Evolutionary conservation across 257 asterid genomes (phyloP).

Genomic region (Linaria vulgaris): DNA sequence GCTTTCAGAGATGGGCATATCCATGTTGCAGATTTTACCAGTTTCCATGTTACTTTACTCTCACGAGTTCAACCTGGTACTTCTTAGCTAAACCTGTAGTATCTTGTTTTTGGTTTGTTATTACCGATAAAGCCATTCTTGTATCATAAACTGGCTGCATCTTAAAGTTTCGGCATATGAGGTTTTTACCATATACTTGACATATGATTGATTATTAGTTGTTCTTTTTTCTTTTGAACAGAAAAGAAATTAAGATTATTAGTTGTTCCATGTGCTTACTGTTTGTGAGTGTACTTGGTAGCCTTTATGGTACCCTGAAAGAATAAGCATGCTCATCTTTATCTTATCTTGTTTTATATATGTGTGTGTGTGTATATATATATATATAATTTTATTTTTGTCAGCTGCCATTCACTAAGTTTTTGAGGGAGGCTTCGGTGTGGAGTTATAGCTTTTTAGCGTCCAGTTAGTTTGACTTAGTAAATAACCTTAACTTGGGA

Average conservation of each 20-base stretch:
- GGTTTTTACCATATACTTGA: background rate
- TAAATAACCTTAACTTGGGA: too few species aligned
- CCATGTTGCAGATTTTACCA: slow-evolving; percentile 63
- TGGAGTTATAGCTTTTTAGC: background rate
- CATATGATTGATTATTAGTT: too few species aligned
- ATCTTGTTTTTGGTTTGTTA: slow-evolving; percentile 21
- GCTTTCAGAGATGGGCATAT: slow-evolving; percentile 78
- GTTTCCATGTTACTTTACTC: slow-evolving; percentile 78
- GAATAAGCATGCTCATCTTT: background rate
- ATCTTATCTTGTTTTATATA: background rate
- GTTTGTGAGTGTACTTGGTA: background rate
- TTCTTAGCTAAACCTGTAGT: slow-evolving; percentile 9
- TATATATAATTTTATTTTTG: too few species aligned
- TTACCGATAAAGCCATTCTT: slow-evolving; percentile 7
- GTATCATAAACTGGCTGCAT: background rate
- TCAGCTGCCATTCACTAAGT: too few species aligned
- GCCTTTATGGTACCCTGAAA: background rate
- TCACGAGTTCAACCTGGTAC: slow-evolving; percentile 77
- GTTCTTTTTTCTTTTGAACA: too few species aligned
- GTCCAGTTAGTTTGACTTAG: background rate
- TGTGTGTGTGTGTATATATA: slow-evolving; percentile 3
- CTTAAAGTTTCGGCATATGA: slow-evolving; percentile 5
- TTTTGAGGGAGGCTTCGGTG: background rate
- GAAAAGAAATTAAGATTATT: too few species aligned
- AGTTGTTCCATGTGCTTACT: background rate